Evolutionary conservation across 2,329 filamentous ascomycete species (phyloP).

Genomic region (Penicillium brevicompactum): DNA sequence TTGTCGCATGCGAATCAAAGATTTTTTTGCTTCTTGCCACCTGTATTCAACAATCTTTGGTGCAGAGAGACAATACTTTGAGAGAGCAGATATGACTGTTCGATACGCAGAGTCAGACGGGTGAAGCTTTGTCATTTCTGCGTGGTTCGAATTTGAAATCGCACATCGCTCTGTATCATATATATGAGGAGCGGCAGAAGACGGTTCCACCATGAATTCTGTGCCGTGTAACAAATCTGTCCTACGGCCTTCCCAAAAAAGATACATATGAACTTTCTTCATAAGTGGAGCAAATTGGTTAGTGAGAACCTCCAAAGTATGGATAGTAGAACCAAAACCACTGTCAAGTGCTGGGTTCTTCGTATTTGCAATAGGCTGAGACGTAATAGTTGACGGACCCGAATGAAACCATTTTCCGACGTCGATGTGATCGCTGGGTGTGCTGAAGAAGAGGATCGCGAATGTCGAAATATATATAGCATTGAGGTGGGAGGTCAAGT

Average conservation of each 20-base stretch:
- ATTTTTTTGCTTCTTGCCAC: too few species aligned
- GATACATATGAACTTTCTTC: conserved; percentile 36
- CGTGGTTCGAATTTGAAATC: conserved; percentile 5
- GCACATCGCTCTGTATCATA: conserved; percentile 5
- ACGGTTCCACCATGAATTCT: conserved; percentile 21
- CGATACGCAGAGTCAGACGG: too few species aligned
- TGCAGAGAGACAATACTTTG: too few species aligned
- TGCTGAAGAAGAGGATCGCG: conserved; percentile 42
- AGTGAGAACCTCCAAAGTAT: conserved; percentile 35
- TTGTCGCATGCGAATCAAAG: too few species aligned
- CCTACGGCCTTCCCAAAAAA: conserved; percentile 41
- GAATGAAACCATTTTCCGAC: conserved; percentile 28
- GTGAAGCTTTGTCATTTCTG: neutral
- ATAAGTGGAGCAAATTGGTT: conserved; percentile 39
- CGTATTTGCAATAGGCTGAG: too few species aligned
- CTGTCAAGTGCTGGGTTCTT: too few species aligned
- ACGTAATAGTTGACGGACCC: too few species aligned
- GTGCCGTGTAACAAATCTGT: conserved; percentile 32
- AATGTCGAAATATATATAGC: conserved; percentile 27
- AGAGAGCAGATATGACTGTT: too few species aligned
- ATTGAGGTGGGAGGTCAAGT: neutral
- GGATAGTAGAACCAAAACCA: too few species aligned
- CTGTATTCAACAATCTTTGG: too few species aligned
- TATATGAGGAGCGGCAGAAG: conserved; percentile 21
- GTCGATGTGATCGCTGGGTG: conserved; percentile 36